Percentiles rank a stretch among this genome's conserved stretches.
Evolutionary conservation across 2,329 filamentous ascomycete species (phyloP).

Genomic region (Zopfia rhizophila): DNA sequence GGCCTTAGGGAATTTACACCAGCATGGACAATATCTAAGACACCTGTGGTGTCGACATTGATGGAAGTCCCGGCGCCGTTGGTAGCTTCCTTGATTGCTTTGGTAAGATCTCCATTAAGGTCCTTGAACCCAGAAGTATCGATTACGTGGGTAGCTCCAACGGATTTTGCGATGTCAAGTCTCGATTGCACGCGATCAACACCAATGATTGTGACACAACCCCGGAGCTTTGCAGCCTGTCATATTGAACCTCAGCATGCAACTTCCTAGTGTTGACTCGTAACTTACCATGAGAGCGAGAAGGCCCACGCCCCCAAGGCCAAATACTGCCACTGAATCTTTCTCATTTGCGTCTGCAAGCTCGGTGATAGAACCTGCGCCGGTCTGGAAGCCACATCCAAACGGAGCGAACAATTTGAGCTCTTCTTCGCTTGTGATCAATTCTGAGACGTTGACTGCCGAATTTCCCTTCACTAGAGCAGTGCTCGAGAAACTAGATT

Average conservation of each 20-base stretch:
- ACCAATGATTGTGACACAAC: slow-evolving; percentile 49
- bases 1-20: slow-evolving; percentile 56
- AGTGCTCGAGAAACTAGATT: slow-evolving; percentile 56
- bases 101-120: slow-evolving; percentile 36
- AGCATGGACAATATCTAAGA: slow-evolving; percentile 55
- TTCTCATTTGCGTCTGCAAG: slow-evolving; percentile 44
- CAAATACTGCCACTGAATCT: slow-evolving; percentile 56
- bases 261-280: background rate
- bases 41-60: slow-evolving; percentile 63
- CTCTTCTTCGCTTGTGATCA: slow-evolving; percentile 52
- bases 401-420: slow-evolving; percentile 57
- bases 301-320: slow-evolving; percentile 60
- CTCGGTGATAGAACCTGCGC: slow-evolving; percentile 54
- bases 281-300: slow-evolving; percentile 53
- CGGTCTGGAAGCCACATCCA: slow-evolving; percentile 60
- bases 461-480: slow-evolving; percentile 53
- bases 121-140: slow-evolving; percentile 40
- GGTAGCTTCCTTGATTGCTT: slow-evolving; percentile 49
- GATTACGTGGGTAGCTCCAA: slow-evolving; percentile 54
- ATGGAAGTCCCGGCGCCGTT: slow-evolving; percentile 54
- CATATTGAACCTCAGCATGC: background rate
- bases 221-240: slow-evolving; percentile 57
- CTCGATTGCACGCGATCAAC: slow-evolving; percentile 48
- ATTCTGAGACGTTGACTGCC: slow-evolving; percentile 54
- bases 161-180: slow-evolving; percentile 47